Percentiles rank a stretch among this genome's conserved stretches.
Evolutionary conservation across 805 yeast species (phyloP).

Genomic region (Kockiozyma suomiensis): DNA sequence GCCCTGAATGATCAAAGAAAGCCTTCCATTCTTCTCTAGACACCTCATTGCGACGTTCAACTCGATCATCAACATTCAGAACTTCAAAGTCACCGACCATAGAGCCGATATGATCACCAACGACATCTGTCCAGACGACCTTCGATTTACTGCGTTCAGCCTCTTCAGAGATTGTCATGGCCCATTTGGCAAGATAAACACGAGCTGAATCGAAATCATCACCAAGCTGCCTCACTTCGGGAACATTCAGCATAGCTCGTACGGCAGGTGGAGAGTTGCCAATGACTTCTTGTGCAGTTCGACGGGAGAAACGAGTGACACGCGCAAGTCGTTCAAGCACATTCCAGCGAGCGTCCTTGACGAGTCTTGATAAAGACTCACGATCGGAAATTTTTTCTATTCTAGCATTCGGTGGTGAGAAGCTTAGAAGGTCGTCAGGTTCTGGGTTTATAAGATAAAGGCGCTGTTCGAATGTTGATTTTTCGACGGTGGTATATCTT

Average conservation of each 20-base stretch:
- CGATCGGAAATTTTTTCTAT: constrained; percentile 34
- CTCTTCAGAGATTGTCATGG: constrained; percentile 88
- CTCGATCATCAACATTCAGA: constrained; percentile 52
- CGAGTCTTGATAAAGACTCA: constrained; percentile 48
- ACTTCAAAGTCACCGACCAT: constrained; percentile 49
- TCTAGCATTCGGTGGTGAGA: constrained; percentile 51
- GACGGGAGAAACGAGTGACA: constrained; percentile 64
- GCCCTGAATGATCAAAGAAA: constrained; percentile 75
- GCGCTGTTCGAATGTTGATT: constrained; percentile 69
- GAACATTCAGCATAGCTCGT: constrained; percentile 63
- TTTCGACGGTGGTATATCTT: constrained; percentile 61
- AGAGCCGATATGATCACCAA: constrained; percentile 38
- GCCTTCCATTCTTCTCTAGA: constrained; percentile 76
- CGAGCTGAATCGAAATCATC: constrained; percentile 93
- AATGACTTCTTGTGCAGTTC: constrained; percentile 63
- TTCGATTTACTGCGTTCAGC: constrained; percentile 60
- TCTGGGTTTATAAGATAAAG: constrained; percentile 80
- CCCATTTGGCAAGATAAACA: constrained; percentile 95
- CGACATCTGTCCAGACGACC: constrained; percentile 44
- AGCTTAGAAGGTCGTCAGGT: constrained; percentile 61
- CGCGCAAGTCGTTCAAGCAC: constrained; percentile 82
- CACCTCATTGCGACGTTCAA: constrained; percentile 71
- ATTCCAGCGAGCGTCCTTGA: constrained; percentile 81
- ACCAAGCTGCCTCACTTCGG: constrained; percentile 78
- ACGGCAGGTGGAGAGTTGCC: constrained; percentile 60